A percentile compares a stretch with the other conserved stretches of the same genome.
phyloP scores from a whole-genome alignment of 306 rosid genomes.

The Cicer arietinum region DNA sequence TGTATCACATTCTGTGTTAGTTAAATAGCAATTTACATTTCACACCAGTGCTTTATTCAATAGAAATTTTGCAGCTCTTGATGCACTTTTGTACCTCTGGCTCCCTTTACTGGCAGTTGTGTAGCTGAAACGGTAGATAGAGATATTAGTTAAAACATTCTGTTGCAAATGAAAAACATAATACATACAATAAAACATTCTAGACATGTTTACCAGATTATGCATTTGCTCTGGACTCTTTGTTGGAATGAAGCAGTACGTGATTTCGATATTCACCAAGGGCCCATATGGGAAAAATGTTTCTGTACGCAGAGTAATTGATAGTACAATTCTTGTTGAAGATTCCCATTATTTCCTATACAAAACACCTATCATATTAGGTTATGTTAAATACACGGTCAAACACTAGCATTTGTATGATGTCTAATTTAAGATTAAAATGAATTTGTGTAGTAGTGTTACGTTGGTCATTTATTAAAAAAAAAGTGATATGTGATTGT shows the following conservation, averaged over 20 bases:
- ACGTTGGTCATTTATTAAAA: no score
- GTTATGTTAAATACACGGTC: background rate
- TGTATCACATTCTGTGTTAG: constrained; percentile 14
- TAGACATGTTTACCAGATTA: background rate
- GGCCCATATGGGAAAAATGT: constrained; percentile 82
- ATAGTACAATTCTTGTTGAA: constrained; percentile 64
- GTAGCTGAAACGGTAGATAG: background rate
- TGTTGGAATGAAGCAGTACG: constrained; percentile 36
- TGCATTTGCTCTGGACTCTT: constrained; percentile 3
- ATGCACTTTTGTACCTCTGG: background rate
- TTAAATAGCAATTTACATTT: background rate
- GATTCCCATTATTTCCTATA: constrained; percentile 65
- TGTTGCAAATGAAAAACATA: background rate
- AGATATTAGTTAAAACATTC: background rate
- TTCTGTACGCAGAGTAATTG: constrained; percentile 66
- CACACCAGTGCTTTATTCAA: background rate
- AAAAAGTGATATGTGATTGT: no score
- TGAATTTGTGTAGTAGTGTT: no score
- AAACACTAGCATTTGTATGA: background rate
- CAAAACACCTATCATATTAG: background rate
- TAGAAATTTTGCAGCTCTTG: background rate
- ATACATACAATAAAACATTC: background rate
- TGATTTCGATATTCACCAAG: constrained; percentile 65
- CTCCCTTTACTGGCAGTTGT: background rate
- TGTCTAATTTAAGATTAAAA: no score